These are phyloP conservation scores for Leishmania amazonensis DNA, from an alignment of 208 protist genomes.

Conservation along the genomic window DNA sequence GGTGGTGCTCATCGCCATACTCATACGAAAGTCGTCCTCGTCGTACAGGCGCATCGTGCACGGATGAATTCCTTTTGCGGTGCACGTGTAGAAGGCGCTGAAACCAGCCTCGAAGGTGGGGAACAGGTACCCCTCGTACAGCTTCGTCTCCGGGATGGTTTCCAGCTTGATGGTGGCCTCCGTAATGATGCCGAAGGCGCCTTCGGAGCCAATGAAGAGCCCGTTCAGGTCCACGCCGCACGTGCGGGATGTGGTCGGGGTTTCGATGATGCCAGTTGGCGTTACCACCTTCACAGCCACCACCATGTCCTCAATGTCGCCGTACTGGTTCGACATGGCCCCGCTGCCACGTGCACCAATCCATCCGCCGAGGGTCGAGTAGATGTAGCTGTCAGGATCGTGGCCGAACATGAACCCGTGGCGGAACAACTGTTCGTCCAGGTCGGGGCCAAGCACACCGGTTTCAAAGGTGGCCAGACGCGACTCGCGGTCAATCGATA, in stretches of 20 bases:
- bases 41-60: conserved; percentile 93
- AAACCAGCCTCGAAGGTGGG: conserved; percentile 88
- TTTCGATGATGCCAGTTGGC: conserved; percentile 88
- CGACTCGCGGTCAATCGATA: conserved; percentile 87
- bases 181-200: conserved; percentile 94
- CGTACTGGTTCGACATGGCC: conserved; percentile 96
- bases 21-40: conserved; percentile 91
- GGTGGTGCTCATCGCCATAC: conserved; percentile 84
- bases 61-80: conserved; percentile 76
- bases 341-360: conserved; percentile 94
- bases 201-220: conserved; percentile 93
- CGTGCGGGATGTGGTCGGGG: conserved; percentile 76
- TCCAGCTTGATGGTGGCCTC: conserved; percentile 92
- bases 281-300: conserved; percentile 92
- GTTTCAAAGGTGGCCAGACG: conserved; percentile 88
- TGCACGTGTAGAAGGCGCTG: conserved; percentile 84
- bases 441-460: conserved; percentile 89
- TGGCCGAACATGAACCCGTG: conserved; percentile 94
- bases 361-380: conserved; percentile 95
- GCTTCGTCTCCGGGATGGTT: conserved; percentile 77
- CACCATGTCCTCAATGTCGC: conserved; percentile 94
- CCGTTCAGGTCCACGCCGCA: conserved; percentile 92
- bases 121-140: conserved; percentile 91
- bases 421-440: conserved; percentile 84
- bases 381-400: conserved; percentile 94